Evolutionary conservation across 2,329 filamentous ascomycete genomes (phyloP), one percentile per base, ranked within the genome.

Genomic region (Amauroascus niger): DNA sequence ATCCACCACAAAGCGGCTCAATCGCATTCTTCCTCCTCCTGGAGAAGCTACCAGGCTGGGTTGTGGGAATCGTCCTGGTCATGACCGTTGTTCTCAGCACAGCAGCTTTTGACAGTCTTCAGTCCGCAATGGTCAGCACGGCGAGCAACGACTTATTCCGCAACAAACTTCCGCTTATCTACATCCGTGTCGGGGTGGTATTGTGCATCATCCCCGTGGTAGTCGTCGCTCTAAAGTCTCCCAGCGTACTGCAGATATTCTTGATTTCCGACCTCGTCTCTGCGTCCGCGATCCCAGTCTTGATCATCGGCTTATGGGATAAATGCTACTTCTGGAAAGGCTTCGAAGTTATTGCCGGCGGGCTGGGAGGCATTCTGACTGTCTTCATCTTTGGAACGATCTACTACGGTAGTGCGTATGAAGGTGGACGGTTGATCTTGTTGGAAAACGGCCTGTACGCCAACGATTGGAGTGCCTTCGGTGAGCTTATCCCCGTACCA

Each of bases 101-200:
- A 2, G 83, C 87, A 0, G 82, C 87, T 0, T 91, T 93, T 59
- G 87, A 93, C 73, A 85, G 79, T 57, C 76, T 91, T 35, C 88
- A 91, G 69, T 86, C 83, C 1, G 85, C 87, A 60, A 89, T 93
- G 83, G 84, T 91, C 6, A 88, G 84, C n/a, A 86, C 85, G 0
- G 85, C 83, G 13, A 88, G 84, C 60, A 91, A 91, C 72, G 87
- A 93, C 65, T 70, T 93, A 13, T 91, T 91, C 77, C 82, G 87
- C 62, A 93, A 93, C 76, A 80, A 79, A 56, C 79, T 93, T 53
- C 83, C 82, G 63, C 79, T 90, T 59, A 87, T 86, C 80, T 79
- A 76, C 67, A 84, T 91, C 60, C 83, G 87, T 45, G 76, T 64
- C 16, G 75, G 75, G 39, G 86, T 93, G 24, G 79, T 91, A 1